Percentiles rank a stretch among this genome's conserved stretches.
Evolutionary conservation across 148 eudicot species (phyloP).

Genomic region (Gaultheria prostrata): DNA sequence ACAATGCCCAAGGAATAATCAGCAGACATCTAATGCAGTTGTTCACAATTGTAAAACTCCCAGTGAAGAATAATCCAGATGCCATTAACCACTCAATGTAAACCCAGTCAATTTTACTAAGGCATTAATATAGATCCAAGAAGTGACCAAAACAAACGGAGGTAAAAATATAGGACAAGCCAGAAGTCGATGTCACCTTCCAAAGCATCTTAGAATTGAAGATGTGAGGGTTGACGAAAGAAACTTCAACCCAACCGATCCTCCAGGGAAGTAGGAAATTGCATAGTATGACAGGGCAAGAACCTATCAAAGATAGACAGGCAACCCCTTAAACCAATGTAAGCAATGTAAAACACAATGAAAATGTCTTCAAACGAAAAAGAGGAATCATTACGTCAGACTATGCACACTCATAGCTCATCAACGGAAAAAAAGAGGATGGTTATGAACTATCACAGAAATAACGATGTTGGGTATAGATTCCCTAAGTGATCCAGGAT

Average conservation of each 20-base stretch:
- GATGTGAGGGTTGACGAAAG: slow-evolving; percentile 49
- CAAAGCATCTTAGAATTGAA: slow-evolving; percentile 49
- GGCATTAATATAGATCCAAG: background rate
- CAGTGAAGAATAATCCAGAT: background rate
- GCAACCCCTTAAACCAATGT: background rate
- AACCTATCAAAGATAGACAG: slow-evolving; percentile 30
- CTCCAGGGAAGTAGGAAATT: slow-evolving; percentile 67
- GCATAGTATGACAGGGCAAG: slow-evolving; percentile 54
- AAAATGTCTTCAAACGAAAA: background rate
- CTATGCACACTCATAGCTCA: background rate
- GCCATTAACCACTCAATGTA: background rate
- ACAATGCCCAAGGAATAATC: background rate
- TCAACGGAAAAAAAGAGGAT: background rate
- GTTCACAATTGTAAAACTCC: background rate
- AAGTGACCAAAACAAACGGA: background rate
- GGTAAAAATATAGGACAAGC: background rate
- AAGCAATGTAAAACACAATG: background rate
- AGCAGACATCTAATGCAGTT: slow-evolving; percentile 7
- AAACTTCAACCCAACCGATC: slow-evolving; percentile 53
- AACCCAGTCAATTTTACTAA: background rate
- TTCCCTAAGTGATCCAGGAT: background rate
- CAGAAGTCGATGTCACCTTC: slow-evolving; percentile 36
- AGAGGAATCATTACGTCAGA: background rate
- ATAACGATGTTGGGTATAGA: background rate
- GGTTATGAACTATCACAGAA: background rate